Conservation (phyloP, 139 green algal species). For the Chloropicon primus region DNA sequence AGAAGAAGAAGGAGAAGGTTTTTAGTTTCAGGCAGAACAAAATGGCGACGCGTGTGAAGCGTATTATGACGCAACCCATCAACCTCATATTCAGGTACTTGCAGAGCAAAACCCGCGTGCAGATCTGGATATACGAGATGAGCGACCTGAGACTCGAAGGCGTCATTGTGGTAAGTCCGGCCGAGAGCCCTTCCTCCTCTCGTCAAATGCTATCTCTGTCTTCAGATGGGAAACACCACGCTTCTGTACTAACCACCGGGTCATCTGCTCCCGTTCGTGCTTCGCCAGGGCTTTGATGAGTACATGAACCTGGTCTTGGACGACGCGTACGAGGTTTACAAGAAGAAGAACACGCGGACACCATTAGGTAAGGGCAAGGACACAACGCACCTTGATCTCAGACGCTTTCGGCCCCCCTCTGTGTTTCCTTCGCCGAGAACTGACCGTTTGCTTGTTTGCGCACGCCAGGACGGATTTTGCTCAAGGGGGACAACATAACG, state of each 20-base stretch:
- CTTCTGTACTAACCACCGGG: too few species aligned
- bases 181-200: too few species aligned
- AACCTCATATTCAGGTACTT: constrained; percentile 98
- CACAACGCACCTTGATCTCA: neutral
- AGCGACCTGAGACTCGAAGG: constrained; percentile 85
- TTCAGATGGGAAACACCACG: too few species aligned
- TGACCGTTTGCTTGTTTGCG: neutral
- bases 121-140: constrained; percentile 97
- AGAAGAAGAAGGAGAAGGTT: too few species aligned
- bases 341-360: constrained; percentile 86
- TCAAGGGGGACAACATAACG: constrained; percentile 98
- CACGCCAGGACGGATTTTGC: constrained; percentile 61
- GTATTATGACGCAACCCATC: constrained; percentile 81
- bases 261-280: neutral
- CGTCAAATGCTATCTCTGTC: too few species aligned
- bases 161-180: constrained; percentile 72
- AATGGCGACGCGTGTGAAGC: constrained; percentile 51
- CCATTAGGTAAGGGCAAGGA: constrained; percentile 39
- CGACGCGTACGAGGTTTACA: constrained; percentile 90
- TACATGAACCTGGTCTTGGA: constrained; percentile 99
- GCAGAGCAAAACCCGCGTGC: constrained; percentile 78
- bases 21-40: too few species aligned
- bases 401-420: neutral
- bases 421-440: neutral
- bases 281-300: constrained; percentile 81